Base-by-base conservation (phyloP, 768 basidiomycete genomes). In the Mrakia frigida region DNA sequence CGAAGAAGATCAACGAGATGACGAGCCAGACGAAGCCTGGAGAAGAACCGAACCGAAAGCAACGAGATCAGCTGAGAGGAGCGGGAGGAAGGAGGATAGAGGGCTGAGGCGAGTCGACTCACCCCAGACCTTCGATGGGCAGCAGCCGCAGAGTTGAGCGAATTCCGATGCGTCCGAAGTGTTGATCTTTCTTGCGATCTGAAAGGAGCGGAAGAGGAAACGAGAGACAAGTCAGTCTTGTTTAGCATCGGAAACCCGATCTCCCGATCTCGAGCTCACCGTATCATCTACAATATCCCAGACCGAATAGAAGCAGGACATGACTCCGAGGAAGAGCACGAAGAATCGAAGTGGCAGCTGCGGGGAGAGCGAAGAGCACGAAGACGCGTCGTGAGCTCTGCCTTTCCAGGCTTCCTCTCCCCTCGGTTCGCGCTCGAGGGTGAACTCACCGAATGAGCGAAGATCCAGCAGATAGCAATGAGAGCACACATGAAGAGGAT, bases 1-100 rank as follows among this genome's bases (percentile, higher is more conserved):
- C 89, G 80, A 95, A 93, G 84, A 91, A 94, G 11, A 87, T 78
- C 74, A 91, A 86, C 0, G 92, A 90, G 41, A 89, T 82, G 79
- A 94, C 82, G 52, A 93, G 87, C 94, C 94, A 95, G 70, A 95
- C 86, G 73, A 94, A 88, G 46, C 93, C 93, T 93, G 92, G 93
- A 6, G 7, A 35, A 14, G n/a, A 77, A 73, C n/a, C n/a, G n/a
- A n/a, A n/a, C n/a, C n/a, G 74, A 28, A 7, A 33, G 39, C 23
- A 37, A 31, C 18, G 25, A 6, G 35, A 21, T 33, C 13, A 35
- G 39, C 41, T 50, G 77, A 73, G 75, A 52, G 77, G 41, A 71
- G 71, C 14, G 80, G 76, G 56, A 73, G 21, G 28, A 18, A 33
- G 70, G 23, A 39, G 9, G 25, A 21, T 41, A 13, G 3, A 78